Conservation (phyloP, 2,329 filamentous ascomycete genomes). For the Colletotrichum abscissum region DNA sequence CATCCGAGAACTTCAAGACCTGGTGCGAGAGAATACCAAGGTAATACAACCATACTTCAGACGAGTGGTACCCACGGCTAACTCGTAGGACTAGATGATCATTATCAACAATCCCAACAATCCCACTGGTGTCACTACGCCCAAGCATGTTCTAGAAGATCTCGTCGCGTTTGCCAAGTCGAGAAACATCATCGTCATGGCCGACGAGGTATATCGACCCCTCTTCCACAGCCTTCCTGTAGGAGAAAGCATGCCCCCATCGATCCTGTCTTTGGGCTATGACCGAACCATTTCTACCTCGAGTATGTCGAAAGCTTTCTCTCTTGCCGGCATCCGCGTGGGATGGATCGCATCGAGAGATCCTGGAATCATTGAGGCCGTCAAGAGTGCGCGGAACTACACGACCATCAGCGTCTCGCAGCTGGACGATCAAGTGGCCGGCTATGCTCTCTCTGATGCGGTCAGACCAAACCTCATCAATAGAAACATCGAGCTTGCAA, state of each 20-base stretch:
- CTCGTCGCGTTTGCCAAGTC: conserved; percentile 73
- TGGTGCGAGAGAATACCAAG: conserved; percentile 77
- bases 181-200: conserved; percentile 74
- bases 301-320: conserved; percentile 89
- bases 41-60: conserved; percentile 56
- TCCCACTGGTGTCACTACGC: conserved; percentile 79
- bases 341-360: conserved; percentile 83
- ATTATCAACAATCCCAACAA: conserved; percentile 82
- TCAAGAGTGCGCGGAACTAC: conserved; percentile 78
- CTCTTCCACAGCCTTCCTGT: conserved; percentile 76
- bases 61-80: not conserved
- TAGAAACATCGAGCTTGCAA: conserved; percentile 75
- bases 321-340: conserved; percentile 81
- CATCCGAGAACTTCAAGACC: conserved; percentile 69
- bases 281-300: conserved; percentile 78
- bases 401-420: conserved; percentile 87
- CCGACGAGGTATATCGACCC: conserved; percentile 87
- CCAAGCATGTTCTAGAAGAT: conserved; percentile 66
- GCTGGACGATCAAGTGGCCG: conserved; percentile 82
- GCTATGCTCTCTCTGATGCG: conserved; percentile 72
- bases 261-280: conserved; percentile 78
- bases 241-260: conserved; percentile 66
- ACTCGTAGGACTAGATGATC: conserved; percentile 52
- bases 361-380: conserved; percentile 68
- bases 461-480: conserved; percentile 56